These are phyloP conservation scores for Aspergillus nidulans DNA, from an alignment of 495 filamentous ascomycete species.

Conservation along the genomic window DNA sequence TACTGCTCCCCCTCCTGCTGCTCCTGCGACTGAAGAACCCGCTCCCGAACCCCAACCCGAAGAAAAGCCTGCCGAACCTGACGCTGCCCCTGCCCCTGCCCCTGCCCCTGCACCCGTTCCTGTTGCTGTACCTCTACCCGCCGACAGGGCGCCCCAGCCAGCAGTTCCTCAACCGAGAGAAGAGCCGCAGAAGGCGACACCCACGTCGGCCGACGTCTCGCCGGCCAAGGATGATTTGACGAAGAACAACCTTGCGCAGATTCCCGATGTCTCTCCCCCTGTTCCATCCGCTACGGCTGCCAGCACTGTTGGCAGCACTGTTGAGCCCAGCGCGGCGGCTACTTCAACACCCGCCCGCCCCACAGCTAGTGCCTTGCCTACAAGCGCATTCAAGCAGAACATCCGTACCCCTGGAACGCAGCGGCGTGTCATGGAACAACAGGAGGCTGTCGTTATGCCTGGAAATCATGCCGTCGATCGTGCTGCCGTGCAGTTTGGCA, in stretches of 20 bases:
- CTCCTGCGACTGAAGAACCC: conserved; percentile 61
- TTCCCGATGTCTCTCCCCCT: conserved; percentile 73
- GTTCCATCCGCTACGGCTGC: conserved; percentile 75
- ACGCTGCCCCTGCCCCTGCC: conserved; percentile 10
- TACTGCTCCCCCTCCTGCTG: conserved; percentile 22
- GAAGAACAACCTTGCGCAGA: conserved; percentile 82
- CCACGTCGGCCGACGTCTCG: conserved; percentile 52
- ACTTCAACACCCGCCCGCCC: conserved; percentile 60
- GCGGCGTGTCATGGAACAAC: conserved; percentile 83
- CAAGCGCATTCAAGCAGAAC: conserved; percentile 73
- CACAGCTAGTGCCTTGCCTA: conserved; percentile 62
- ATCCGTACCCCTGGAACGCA: conserved; percentile 70
- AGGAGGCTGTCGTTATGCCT: conserved; percentile 97
- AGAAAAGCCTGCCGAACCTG: conserved; percentile 16
- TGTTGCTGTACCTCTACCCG: conserved; percentile 24
- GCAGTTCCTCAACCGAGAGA: conserved; percentile 18
- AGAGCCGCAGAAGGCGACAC: conserved; percentile 31
- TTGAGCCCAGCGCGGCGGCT: conserved; percentile 54
- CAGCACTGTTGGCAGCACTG: conserved; percentile 83
- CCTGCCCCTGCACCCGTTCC: conserved; percentile 16
- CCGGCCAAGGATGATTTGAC: conserved; percentile 84
- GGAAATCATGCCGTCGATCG: conserved; percentile 95
- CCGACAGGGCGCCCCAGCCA: conserved; percentile 27
- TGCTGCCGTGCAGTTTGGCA: conserved; percentile 94
- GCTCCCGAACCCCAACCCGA: conserved; percentile 48